These are phyloP conservation scores for Lactifluus hygrophoroides DNA, from an alignment of 768 basidiomycete species.

Conservation along the genomic window DNA sequence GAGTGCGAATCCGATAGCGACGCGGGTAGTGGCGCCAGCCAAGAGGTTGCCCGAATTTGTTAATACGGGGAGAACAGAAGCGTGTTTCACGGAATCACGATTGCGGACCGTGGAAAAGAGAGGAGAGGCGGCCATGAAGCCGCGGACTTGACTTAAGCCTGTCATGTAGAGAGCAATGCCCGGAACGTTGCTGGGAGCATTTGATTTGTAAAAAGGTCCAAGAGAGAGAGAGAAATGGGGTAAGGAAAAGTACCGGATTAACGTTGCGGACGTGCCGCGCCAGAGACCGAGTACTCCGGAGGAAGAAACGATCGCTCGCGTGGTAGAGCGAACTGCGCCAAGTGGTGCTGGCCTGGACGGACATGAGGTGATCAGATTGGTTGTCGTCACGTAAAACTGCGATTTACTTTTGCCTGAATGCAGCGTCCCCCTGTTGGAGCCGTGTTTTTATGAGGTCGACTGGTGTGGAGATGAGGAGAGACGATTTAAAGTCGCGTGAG, in stretches of 20 bases:
- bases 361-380: not conserved
- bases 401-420: constrained; percentile 27
- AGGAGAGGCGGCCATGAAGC: constrained; percentile 59
- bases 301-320: constrained; percentile 47
- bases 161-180: constrained; percentile 93
- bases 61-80: constrained; percentile 60
- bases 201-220: not conserved
- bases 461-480: constrained; percentile 23
- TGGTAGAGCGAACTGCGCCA: constrained; percentile 40
- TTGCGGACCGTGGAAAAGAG: constrained; percentile 44
- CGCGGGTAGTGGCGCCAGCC: constrained; percentile 76
- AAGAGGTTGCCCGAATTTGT: constrained; percentile 74
- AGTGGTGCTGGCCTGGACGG: constrained; percentile 29
- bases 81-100: constrained; percentile 19
- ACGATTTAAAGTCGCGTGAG: too few relatives aligned
- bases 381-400: constrained; percentile 23
- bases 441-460: constrained; percentile 93
- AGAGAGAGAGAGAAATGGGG: not conserved
- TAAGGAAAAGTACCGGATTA: constrained; percentile 47
- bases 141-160: constrained; percentile 71
- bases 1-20: constrained; percentile 71
- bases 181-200: constrained; percentile 68
- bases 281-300: constrained; percentile 71
- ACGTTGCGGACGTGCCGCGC: constrained; percentile 79
- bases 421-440: constrained; percentile 69